Conservation (phyloP, 2,329 filamentous ascomycete species). For the Mycosphaerelloides madeirae region DNA sequence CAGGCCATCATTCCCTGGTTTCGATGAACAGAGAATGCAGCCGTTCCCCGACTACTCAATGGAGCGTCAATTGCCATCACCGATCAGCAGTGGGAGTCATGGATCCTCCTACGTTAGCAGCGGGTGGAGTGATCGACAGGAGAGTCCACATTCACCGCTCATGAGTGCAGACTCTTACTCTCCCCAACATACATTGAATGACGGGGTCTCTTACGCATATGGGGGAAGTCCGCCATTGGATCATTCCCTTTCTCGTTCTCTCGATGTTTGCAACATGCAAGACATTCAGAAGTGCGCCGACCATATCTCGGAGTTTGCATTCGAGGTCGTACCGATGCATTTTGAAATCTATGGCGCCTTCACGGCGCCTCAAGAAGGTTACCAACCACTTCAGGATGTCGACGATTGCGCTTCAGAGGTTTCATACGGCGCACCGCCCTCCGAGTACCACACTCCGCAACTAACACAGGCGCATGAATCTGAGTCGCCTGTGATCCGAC, state of each 20-base stretch:
- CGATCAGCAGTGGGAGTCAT: conserved; percentile 7
- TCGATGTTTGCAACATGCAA: conserved; percentile 9
- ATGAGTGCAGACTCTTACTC: too few species aligned
- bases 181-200: background rate
- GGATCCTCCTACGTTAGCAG: conserved; percentile 9
- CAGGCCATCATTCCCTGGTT: background rate
- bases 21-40: background rate
- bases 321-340: conserved; percentile 7
- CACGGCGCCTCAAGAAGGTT: conserved; percentile 25
- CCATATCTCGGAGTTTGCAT: conserved; percentile 5
- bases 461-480: conserved; percentile 1
- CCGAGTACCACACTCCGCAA: background rate
- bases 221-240: background rate
- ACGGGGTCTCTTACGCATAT: conserved; percentile 2
- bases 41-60: background rate
- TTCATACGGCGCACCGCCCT: conserved; percentile 6
- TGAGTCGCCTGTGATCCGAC: conserved; percentile 13
- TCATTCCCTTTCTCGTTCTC: too few species aligned
- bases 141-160: conserved; percentile 3
- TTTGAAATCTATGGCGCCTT: conserved; percentile 8
- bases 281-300: conserved; percentile 24
- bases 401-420: conserved; percentile 4
- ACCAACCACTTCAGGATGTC: conserved; percentile 16
- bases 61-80: conserved; percentile 1
- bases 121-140: conserved; percentile 5